Conservation (phyloP, 768 basidiomycete species). For the Rhodosporidiobolus odoratus region DNA sequence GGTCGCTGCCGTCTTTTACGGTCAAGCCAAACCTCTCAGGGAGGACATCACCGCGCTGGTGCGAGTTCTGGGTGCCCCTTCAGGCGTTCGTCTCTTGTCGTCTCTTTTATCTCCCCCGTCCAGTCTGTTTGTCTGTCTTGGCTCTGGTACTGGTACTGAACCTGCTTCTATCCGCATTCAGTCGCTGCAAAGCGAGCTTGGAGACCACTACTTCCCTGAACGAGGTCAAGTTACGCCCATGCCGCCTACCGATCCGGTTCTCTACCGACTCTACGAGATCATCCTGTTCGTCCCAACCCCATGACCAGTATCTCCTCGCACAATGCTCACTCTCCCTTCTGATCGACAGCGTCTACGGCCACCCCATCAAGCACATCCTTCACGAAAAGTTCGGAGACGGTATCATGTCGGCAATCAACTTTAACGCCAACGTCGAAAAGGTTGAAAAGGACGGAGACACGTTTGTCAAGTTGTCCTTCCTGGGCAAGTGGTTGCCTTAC, state of each 20-base stretch:
- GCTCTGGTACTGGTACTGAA: background rate
- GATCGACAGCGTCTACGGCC: background rate
- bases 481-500: constrained; percentile 19
- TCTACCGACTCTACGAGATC: constrained; percentile 72
- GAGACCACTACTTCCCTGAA: constrained; percentile 66
- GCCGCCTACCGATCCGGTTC: constrained; percentile 70
- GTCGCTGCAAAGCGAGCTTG: constrained; percentile 53
- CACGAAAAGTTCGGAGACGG: constrained; percentile 34
- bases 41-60: constrained; percentile 60
- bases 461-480: constrained; percentile 7
- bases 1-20: constrained; percentile 76
- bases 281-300: constrained; percentile 3
- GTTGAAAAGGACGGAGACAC: constrained; percentile 6
- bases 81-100: constrained; percentile 6
- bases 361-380: constrained; percentile 10
- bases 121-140: background rate
- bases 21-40: constrained; percentile 67
- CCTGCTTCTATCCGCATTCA: background rate
- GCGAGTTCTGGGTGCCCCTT: constrained; percentile 53
- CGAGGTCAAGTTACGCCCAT: constrained; percentile 62
- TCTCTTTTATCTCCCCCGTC: background rate
- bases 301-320: background rate
- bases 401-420: constrained; percentile 17
- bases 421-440: constrained; percentile 10
- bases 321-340: no score